Evolutionary conservation across 2,329 filamentous ascomycete species (phyloP), one percentile per base, ranked within the genome.

Genomic region (Paracorniculantispora psalliotae): DNA sequence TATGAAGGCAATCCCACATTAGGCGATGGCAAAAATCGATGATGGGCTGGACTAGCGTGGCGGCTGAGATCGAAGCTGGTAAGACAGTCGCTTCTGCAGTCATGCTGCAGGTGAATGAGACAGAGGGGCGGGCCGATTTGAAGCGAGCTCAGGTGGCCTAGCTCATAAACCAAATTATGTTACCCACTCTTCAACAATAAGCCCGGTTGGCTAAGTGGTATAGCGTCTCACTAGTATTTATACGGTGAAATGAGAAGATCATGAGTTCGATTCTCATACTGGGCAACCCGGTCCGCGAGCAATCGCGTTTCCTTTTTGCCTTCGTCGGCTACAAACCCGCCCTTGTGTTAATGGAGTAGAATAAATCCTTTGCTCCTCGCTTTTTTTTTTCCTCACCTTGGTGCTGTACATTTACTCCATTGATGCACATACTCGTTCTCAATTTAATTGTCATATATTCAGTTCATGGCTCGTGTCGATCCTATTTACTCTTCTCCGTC

Each of bases 121-220:
- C 19, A 13, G 1, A 23, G 8, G n/a, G n/a, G n/a, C n/a, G n/a
- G n/a, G n/a, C n/a, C n/a, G n/a, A n/a, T n/a, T n/a, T n/a, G n/a
- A n/a, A n/a, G n/a, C n/a, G n/a, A n/a, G n/a, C n/a, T n/a, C n/a
- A n/a, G n/a, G n/a, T 25, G 3, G 3, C 1, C 26, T 9, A 33
- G 48, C 21, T 41, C 39, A 59, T 58, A 58, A 35, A 5, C 1
- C 23, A 26, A 25, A 59, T 49, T 59, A 53, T 9, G 21, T 13
- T 19, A 4, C 30, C 1, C 9, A 0, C 4, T 1, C 6, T 15
- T 8, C 8, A 26, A 55, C 28, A n/a, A 53, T 1, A 57, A 47
- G 66, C 68, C 67, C 63, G 66, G 64, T 69, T 71, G 68, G 68
- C 68, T 71, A 62, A 71, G 68, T 70, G 68, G 68, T 71, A 71